Base-by-base conservation (phyloP, 2,329 filamentous ascomycete species). In the Teratosphaeria gauchensis region DNA sequence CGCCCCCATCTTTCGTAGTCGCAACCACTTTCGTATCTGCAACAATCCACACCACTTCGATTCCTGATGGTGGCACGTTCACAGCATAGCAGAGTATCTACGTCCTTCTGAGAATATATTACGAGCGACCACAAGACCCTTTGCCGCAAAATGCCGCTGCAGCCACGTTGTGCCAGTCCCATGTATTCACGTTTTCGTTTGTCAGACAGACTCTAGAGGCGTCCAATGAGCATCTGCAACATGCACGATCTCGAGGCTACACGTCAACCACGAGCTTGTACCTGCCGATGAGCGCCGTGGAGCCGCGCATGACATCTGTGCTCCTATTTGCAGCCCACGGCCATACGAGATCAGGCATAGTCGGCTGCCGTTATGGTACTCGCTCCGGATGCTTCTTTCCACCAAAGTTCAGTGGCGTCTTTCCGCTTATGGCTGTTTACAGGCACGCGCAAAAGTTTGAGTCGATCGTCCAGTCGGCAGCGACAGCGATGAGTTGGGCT, bases 251-350 rank as follows among this genome's bases (percentile, higher is more conserved):
- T n/a, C 42, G 9, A 21, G 42, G n/a, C 42, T 48, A 21, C 4
- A 48, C 42, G 42, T 48, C 42, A 48, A 21, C 19, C 53, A 42
- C 30, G 53, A 35, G 38, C 21, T 5, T 51, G 54, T 56, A 51
- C 54, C 54, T 56, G 54, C 38, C 54, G 54, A 56, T 56, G 54
- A 21, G n/a, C 21, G 12, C 54, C n/a, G 54, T 30, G 3, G 12
- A 12, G 14, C 30, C 53, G 31, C 53, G 31, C 33, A 24, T 33
- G 53, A 32, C 28, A 33, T 32, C 30, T 24, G 33, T 11, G 16
- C 53, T 51, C 54, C 46, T 42, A 56, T 59, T 42, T 59, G 38
- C 42, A 32, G 32, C 55, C 14, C 35, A 6, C n/a, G n/a, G 53
- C 53, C 53, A 35, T 55, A 51, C 51, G 48, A 8, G 35, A 56